phyloP scores from a whole-genome alignment of 108 stramenopile species.

The Seminavis robusta region DNA sequence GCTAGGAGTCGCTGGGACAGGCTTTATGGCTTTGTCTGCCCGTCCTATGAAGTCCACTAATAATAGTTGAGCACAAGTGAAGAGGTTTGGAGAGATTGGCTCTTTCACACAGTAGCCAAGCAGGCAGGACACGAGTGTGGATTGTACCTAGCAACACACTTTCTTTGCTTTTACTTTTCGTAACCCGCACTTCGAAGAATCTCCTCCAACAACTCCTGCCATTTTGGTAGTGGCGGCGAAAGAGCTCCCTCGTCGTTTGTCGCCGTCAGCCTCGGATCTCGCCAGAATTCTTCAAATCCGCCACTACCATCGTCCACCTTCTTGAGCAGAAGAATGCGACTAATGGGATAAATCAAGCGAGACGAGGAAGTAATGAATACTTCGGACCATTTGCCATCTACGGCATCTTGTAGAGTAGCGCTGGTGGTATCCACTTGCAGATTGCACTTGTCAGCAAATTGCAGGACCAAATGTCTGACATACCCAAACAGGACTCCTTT shows the following conservation, averaged over 20 bases:
- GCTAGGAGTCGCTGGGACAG: too few species aligned
- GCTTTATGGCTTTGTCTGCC: too few species aligned
- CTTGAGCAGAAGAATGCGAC: conserved; percentile 5
- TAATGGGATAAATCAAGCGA: conserved; percentile 23
- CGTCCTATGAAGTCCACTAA: too few species aligned
- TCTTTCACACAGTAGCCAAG: too few species aligned
- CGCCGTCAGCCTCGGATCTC: neutral
- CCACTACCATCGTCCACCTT: conserved; percentile 6
- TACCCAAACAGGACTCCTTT: conserved; percentile 24
- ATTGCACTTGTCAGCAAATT: conserved; percentile 11
- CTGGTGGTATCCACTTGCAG: neutral
- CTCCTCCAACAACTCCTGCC: conserved; percentile 24
- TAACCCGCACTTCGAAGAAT: conserved; percentile 9
- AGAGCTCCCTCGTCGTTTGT: neutral
- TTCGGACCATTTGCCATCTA: conserved; percentile 16
- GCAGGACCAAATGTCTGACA: conserved; percentile 18
- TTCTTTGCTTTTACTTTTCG: too few species aligned
- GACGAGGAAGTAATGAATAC: conserved; percentile 26
- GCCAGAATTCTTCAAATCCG: conserved; percentile 3
- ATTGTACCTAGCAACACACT: too few species aligned
- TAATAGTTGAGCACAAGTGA: too few species aligned
- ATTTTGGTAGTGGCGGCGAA: conserved; percentile 3
- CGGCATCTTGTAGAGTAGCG: conserved; percentile 9
- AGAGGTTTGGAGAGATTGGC: too few species aligned
- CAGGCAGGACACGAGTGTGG: too few species aligned